Evolutionary conservation across 2,329 filamentous ascomycete species (phyloP).

Genomic region (Thelonectria olida): DNA sequence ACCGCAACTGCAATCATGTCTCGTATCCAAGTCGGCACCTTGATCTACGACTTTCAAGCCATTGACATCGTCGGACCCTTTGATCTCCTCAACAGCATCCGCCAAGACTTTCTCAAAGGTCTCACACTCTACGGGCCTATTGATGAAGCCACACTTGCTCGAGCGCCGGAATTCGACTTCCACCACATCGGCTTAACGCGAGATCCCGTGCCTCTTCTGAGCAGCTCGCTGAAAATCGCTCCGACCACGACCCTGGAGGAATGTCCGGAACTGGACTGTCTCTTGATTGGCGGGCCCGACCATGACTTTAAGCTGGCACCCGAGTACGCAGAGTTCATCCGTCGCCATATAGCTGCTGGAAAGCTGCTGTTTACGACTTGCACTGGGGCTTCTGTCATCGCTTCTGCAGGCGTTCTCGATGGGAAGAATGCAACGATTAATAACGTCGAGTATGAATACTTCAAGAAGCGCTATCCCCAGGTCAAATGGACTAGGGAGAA

Average conservation of each 20-base stretch:
- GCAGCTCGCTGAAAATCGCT: constrained; percentile 28
- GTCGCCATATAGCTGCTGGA: constrained; percentile 45
- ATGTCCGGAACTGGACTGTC: constrained; percentile 49
- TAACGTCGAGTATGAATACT: constrained; percentile 43
- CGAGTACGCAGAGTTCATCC: constrained; percentile 44
- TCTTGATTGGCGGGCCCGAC: constrained; percentile 48
- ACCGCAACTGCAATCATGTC: no score
- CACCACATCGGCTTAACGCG: constrained; percentile 46
- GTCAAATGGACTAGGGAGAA: constrained; percentile 55
- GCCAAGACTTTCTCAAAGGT: constrained; percentile 27
- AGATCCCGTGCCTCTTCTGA: constrained; percentile 37
- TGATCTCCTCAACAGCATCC: constrained; percentile 41
- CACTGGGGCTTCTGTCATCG: constrained; percentile 46
- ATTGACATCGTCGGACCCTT: constrained; percentile 45
- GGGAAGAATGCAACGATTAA: constrained; percentile 55
- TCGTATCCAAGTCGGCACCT: constrained; percentile 37
- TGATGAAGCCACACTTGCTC: constrained; percentile 28
- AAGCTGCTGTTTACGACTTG: constrained; percentile 50
- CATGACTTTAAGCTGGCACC: constrained; percentile 40
- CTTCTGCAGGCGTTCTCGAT: constrained; percentile 50
- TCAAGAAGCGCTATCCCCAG: constrained; percentile 45
- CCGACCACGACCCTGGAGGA: constrained; percentile 45
- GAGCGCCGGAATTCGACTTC: constrained; percentile 42
- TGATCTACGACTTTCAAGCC: constrained; percentile 44
- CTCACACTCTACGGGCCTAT: constrained; percentile 27